Base-by-base conservation (phyloP, 441 rosid genomes). In the Cnidoscolus chayamansa region DNA sequence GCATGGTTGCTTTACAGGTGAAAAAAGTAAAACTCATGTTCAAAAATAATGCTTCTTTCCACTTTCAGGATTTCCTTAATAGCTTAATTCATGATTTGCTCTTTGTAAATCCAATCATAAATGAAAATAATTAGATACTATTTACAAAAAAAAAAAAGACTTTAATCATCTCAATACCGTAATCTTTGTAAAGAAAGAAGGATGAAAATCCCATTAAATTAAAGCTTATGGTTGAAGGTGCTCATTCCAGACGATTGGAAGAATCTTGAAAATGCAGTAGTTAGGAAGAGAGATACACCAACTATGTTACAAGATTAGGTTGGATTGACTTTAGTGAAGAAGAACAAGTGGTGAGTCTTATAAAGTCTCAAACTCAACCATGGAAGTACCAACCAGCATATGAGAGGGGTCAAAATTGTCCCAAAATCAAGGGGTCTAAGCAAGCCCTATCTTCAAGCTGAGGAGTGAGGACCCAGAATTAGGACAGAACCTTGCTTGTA, bases 1-100 rank as follows among this genome's bases (percentile, higher is more conserved):
- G 60, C 56, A 19, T 43, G 30, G 13, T 49, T 71, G 47, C 59
- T 62, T 71, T 37, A 40, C 47, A 25, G 12, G 2, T 54, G 19
- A 54, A 35, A 71, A 25, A 71, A 71, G 68, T 50, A 35, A 62
- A 62, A 71, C 51, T 12, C 37, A 48, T 49, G 37, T 72, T 63
- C 5, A 13, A 71, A 12, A 35, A 49, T 56, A 71, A 5, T 25
- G 7, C 32, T 37, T 50, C 37, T 62, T 48, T 45, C 53, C 16
- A 45, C 53, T 19, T 5, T 3, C 30, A 63, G 45, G 45, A 40
- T 40, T 40, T 4, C 6, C 6, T 40, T 40, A 40, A 40, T 40
- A 40, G 7, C 45, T 40, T 40, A 5, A 7, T 25, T 25, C 25
- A 25, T 25, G 25, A 25, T 25, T 25, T 25, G 25, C 25, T 25